phyloP scores from a whole-genome alignment of 1,284 basidiomycete species.

The Puccinia horiana region DNA sequence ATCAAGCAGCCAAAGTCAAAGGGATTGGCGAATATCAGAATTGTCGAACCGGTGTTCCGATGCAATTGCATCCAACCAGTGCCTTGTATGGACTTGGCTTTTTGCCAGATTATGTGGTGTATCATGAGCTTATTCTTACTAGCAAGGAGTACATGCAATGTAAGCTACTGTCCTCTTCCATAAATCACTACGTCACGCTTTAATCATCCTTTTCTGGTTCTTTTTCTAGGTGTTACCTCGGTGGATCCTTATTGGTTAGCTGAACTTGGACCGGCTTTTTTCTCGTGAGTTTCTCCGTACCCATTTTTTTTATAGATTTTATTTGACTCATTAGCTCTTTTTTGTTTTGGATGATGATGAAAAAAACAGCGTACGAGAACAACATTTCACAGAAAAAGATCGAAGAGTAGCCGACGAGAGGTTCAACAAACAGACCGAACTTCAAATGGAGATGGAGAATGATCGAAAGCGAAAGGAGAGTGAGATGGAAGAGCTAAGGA shows the following conservation, averaged over 20 bases:
- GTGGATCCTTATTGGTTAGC: constrained; percentile 92
- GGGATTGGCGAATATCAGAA: constrained; percentile 99
- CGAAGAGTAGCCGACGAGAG: constrained; percentile 77
- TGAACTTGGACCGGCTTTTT: constrained; percentile 53
- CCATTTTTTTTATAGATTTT: too few relatives aligned
- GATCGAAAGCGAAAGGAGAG: constrained; percentile 51
- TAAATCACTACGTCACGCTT: not conserved
- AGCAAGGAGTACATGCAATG: constrained; percentile 50
- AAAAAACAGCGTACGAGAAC: constrained; percentile 52
- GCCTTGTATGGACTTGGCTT: constrained; percentile 94
- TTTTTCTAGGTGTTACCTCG: constrained; percentile 86
- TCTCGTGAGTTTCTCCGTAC: constrained; percentile 60
- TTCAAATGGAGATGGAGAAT: constrained; percentile 65
- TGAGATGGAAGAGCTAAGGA: constrained; percentile 49
- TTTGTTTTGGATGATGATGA: not conserved
- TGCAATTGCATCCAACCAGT: constrained; percentile 91
- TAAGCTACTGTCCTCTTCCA: constrained; percentile 61
- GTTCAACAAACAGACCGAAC: constrained; percentile 81
- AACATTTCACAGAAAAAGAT: constrained; percentile 78
- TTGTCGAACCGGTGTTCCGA: constrained; percentile 86
- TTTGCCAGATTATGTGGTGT: constrained; percentile 61
- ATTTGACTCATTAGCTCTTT: constrained; percentile 85
- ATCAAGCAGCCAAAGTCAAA: constrained; percentile 95
- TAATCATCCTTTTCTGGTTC: not conserved
- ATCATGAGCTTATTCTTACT: constrained; percentile 33